Evolutionary conservation across 2,329 filamentous ascomycete genomes (phyloP).

Genomic region (Aspergillus hortae): DNA sequence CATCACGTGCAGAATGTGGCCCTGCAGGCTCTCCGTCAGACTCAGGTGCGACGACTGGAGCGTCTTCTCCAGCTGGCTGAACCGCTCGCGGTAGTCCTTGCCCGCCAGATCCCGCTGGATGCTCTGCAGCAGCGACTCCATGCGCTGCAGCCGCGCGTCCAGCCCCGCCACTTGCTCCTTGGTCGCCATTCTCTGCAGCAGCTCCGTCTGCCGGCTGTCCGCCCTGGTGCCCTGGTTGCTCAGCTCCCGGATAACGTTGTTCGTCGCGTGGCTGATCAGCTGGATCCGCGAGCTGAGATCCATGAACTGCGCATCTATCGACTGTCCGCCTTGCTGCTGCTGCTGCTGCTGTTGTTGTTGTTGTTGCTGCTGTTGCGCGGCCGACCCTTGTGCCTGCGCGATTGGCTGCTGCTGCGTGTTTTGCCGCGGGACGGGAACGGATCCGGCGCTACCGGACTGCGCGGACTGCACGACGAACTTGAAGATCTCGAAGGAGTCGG

Average conservation of each 20-base stretch:
- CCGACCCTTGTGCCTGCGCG: constrained; percentile 16
- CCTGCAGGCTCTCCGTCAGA: constrained; percentile 50
- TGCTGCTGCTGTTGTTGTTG: constrained; percentile 19
- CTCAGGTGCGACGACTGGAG: constrained; percentile 53
- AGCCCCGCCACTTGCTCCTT: constrained; percentile 38
- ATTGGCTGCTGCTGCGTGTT: constrained; percentile 9
- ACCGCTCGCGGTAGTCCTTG: constrained; percentile 55
- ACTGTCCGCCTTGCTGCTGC: constrained; percentile 23
- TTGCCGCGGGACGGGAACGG: constrained; percentile 13
- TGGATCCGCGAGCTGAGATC: constrained; percentile 82
- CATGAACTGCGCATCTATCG: constrained; percentile 61
- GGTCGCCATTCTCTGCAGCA: constrained; percentile 37
- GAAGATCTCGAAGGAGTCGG: constrained; percentile 92
- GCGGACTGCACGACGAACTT: constrained; percentile 70
- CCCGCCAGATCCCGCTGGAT: constrained; percentile 54
- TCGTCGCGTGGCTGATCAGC: constrained; percentile 58
- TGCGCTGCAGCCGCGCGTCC: constrained; percentile 49
- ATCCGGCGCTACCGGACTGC: constrained; percentile 16
- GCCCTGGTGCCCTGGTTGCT: constrained; percentile 50
- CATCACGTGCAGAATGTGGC: constrained; percentile 49
- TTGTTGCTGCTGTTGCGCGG: constrained; percentile 8
- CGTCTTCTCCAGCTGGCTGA: constrained; percentile 52
- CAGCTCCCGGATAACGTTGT: constrained; percentile 51
- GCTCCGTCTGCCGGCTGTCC: constrained; percentile 53
- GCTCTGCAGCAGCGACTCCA: constrained; percentile 50